A percentile compares a stretch with the other conserved stretches of the same genome.
Evolutionary conservation across 129 eudicot genomes (phyloP).

Genomic region (Solidago caesia): DNA sequence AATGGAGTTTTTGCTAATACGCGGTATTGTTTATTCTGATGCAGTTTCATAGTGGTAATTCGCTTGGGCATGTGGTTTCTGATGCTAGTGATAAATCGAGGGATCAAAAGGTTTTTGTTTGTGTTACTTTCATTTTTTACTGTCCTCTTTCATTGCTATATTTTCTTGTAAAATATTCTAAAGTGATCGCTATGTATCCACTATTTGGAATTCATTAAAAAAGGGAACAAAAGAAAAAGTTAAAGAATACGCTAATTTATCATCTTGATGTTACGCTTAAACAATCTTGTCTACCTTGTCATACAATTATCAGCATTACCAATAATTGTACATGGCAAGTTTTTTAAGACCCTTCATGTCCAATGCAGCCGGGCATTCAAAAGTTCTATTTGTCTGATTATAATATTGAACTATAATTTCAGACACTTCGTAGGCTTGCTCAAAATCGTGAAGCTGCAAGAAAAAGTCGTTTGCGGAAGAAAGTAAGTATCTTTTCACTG

Average conservation of each 20-base stretch:
- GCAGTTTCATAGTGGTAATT: constrained; percentile 55
- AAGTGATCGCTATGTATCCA: neutral
- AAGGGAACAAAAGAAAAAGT: neutral
- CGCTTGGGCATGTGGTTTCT: constrained; percentile 51
- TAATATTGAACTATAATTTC: constrained; percentile 21
- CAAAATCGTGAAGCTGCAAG: constrained; percentile 96
- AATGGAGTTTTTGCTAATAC: constrained; percentile 21
- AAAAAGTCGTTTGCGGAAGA: constrained; percentile 80
- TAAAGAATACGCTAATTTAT: neutral
- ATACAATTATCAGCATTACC: too few species aligned
- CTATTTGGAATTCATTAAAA: neutral
- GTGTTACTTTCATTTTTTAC: neutral
- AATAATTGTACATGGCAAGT: neutral
- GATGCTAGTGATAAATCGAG: constrained; percentile 85
- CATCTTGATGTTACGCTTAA: neutral
- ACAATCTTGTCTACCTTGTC: too few species aligned
- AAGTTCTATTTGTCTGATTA: constrained; percentile 1
- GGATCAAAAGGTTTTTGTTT: constrained; percentile 71
- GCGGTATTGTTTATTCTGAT: constrained; percentile 6
- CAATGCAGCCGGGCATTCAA: neutral
- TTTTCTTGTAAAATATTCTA: neutral
- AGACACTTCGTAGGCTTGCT: constrained; percentile 95
- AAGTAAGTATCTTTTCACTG: constrained; percentile 32
- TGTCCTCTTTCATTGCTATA: neutral
- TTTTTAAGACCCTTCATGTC: neutral